phyloP scores from a whole-genome alignment of 2,329 filamentous ascomycete species.

The Aspergillus pseudotamarii region DNA sequence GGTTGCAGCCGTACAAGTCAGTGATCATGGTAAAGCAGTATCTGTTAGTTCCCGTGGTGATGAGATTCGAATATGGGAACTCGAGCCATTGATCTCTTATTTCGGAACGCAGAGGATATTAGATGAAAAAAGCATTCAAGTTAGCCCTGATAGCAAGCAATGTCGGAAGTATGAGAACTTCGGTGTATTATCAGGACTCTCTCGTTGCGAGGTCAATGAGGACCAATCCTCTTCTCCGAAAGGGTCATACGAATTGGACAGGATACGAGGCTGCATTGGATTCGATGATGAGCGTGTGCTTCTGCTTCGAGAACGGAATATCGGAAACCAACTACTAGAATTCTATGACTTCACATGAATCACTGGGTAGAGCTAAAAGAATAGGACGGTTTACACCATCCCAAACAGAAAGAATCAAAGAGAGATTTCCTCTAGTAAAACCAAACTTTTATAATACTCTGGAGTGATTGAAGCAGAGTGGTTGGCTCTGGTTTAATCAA shows the following conservation, averaged over 20 bases:
- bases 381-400: background rate
- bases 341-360: slow-evolving; percentile 81
- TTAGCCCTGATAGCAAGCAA: slow-evolving; percentile 47
- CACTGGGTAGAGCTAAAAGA: background rate
- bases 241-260: slow-evolving; percentile 42
- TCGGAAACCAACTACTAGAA: slow-evolving; percentile 72
- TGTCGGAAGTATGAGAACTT: slow-evolving; percentile 4
- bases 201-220: slow-evolving; percentile 21
- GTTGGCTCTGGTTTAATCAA: background rate
- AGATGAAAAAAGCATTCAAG: slow-evolving; percentile 57
- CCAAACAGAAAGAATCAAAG: background rate
- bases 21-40: slow-evolving; percentile 81
- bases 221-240: slow-evolving; percentile 32
- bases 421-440: background rate
- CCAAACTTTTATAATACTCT: background rate
- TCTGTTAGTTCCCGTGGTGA: slow-evolving; percentile 82
- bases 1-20: slow-evolving; percentile 83
- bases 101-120: slow-evolving; percentile 45
- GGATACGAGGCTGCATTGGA: slow-evolving; percentile 69
- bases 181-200: slow-evolving; percentile 8
- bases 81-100: slow-evolving; percentile 69
- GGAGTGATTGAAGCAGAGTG: background rate
- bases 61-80: slow-evolving; percentile 83
- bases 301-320: slow-evolving; percentile 71
- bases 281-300: slow-evolving; percentile 95